Conservation (phyloP, 2,329 filamentous ascomycete species). For the Daldinia sp. region DNA sequence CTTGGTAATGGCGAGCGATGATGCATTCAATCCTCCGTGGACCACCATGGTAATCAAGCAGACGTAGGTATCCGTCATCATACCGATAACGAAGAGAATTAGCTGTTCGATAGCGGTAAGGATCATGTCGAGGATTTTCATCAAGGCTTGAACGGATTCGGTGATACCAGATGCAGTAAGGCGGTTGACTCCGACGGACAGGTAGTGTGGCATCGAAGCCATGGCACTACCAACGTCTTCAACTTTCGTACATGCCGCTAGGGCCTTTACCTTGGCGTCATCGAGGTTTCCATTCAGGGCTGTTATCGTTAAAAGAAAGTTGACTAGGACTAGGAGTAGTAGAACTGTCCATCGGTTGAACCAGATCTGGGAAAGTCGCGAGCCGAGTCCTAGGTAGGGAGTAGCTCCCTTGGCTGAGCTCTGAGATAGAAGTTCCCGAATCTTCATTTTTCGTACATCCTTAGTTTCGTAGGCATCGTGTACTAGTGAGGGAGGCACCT, state of each 20-base stretch:
- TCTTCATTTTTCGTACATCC: constrained; percentile 29
- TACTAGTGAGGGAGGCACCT: constrained; percentile 46
- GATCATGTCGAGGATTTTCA: constrained; percentile 78
- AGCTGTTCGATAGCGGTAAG: constrained; percentile 87
- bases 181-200: constrained; percentile 87
- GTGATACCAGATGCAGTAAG: constrained; percentile 83
- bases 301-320: constrained; percentile 78
- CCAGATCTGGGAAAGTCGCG: constrained; percentile 94
- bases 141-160: constrained; percentile 79
- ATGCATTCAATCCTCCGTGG: constrained; percentile 78
- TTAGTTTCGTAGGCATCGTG: constrained; percentile 47
- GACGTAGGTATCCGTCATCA: constrained; percentile 88
- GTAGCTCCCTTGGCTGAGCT: constrained; percentile 75
- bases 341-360: constrained; percentile 97
- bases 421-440: constrained; percentile 50
- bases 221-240: constrained; percentile 93
- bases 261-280: constrained; percentile 80
- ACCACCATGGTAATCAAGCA: constrained; percentile 88
- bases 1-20: constrained; percentile 52
- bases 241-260: constrained; percentile 89
- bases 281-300: constrained; percentile 77
- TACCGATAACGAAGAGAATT: constrained; percentile 90
- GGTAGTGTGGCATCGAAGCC: constrained; percentile 98
- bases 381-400: constrained; percentile 89
- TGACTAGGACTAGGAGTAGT: constrained; percentile 82